These are phyloP conservation scores for Cladophialophora psammophila DNA, from an alignment of 2,329 filamentous ascomycete genomes.

Conservation along the genomic window DNA sequence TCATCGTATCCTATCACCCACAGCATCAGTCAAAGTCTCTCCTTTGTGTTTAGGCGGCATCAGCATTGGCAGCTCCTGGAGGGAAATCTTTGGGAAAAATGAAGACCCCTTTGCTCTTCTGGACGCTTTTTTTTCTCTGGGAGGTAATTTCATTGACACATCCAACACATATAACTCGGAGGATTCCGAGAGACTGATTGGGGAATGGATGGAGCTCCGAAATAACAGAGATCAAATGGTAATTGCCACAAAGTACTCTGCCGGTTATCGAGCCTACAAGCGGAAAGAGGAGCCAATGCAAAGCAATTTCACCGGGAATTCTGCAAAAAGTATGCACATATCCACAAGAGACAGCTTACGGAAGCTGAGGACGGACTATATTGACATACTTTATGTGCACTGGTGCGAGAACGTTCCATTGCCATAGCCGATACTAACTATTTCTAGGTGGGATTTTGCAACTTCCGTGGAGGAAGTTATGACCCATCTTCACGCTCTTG, in stretches of 20 bases:
- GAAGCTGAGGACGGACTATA: slow-evolving; percentile 47
- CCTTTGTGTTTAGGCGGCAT: slow-evolving; percentile 62
- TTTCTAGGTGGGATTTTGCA: slow-evolving; percentile 65
- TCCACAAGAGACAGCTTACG: slow-evolving; percentile 44
- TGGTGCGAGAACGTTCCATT: slow-evolving; percentile 61
- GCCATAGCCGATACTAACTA: neutral
- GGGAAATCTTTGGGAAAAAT: slow-evolving; percentile 42
- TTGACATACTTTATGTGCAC: slow-evolving; percentile 48
- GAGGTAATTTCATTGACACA: slow-evolving; percentile 62
- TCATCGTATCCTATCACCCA: slow-evolving; percentile 60
- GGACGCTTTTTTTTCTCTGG: slow-evolving; percentile 53
- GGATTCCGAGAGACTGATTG: slow-evolving; percentile 57
- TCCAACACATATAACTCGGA: slow-evolving; percentile 53
- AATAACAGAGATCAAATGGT: slow-evolving; percentile 59
- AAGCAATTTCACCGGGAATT: slow-evolving; percentile 54
- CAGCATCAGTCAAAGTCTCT: slow-evolving; percentile 60
- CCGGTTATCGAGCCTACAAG: slow-evolving; percentile 38
- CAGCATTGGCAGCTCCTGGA: slow-evolving; percentile 62
- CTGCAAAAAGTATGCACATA: slow-evolving; percentile 43
- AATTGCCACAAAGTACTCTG: slow-evolving; percentile 63
- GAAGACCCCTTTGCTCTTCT: slow-evolving; percentile 54
- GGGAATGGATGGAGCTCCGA: slow-evolving; percentile 59
- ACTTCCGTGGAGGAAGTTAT: slow-evolving; percentile 71
- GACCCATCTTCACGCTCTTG: slow-evolving; percentile 69
- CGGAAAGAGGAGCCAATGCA: neutral